Evolutionary conservation across 768 basidiomycete genomes (phyloP), one percentile per base, ranked within the genome.

Genomic region (Goffeauzyma gilvescens): DNA sequence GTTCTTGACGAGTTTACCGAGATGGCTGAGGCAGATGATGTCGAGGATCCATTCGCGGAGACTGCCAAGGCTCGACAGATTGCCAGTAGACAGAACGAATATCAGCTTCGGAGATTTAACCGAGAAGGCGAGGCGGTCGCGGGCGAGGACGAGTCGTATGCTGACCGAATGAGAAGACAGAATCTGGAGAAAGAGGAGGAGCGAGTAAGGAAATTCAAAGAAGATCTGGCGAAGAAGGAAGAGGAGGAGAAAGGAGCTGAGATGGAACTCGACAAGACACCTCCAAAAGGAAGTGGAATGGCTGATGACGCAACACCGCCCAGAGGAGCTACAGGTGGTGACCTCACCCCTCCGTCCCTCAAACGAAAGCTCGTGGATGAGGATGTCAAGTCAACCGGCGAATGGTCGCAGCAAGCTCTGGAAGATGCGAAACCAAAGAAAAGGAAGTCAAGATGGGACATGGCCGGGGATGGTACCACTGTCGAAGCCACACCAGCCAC

Each of bases 391-490:
- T 73, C 73, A 47, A 68, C 65, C 2, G 76, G 73, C 30, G 76
- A 80, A 58, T 81, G 79, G 54, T 76, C 76, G 5, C 77, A 80
- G 60, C 75, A 83, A 54, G 74, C 76, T 41, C 62, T 75, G 22
- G 81, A 81, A 40, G 44, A 46, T 15, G 74, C 78, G 43, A 76
- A 77, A 18, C 76, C 83, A 32, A 87, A 83, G 67, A 90, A 90
- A 66, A 79, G 84, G 47, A 77, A 85, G 52, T 95, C 89, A 43
- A 73, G 90, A 37, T 95, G 90, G 90, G 90, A 96, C 63, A 85
- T 86, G 40, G 75, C 86, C 0, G 86, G 89, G 9, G 74, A 78
- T 4, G 84, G 85, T 44, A 46, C 33, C 23, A 49, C 41, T 3
- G 44, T 31, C 10, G 71, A 68, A 42, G 52, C 57, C 7, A 61